These are phyloP conservation scores for Candida coleopterorum DNA, from an alignment of 805 yeast species.

Conservation along the genomic window DNA sequence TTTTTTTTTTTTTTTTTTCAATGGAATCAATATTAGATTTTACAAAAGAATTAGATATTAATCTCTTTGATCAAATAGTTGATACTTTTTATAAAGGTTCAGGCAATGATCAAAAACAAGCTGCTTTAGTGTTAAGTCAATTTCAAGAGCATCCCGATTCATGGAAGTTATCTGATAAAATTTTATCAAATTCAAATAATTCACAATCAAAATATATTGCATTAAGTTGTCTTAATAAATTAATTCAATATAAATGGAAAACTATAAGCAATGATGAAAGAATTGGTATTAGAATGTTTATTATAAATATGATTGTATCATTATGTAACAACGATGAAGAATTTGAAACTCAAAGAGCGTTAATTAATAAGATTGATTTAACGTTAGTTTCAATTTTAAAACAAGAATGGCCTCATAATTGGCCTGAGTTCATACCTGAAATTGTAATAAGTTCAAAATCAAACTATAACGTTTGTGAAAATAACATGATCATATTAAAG, in stretches of 20 bases:
- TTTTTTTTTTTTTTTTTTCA: not conserved
- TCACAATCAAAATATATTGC: slow-evolving; percentile 93
- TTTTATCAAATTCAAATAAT: slow-evolving; percentile 70
- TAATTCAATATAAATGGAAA: slow-evolving; percentile 92
- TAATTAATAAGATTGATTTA: slow-evolving; percentile 88
- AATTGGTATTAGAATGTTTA: slow-evolving; percentile 87
- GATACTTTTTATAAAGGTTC: slow-evolving; percentile 78
- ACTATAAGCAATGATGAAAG: slow-evolving; percentile 84
- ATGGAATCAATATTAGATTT: slow-evolving; percentile 92
- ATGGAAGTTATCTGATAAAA: slow-evolving; percentile 91
- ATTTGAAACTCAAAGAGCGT: slow-evolving; percentile 64
- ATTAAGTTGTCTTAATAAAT: slow-evolving; percentile 79
- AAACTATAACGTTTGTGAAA: slow-evolving; percentile 91
- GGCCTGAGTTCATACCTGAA: slow-evolving; percentile 97
- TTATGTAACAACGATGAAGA: slow-evolving; percentile 79
- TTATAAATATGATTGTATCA: slow-evolving; percentile 88
- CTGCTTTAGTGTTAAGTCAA: slow-evolving; percentile 66
- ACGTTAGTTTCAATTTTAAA: slow-evolving; percentile 91
- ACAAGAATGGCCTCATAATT: slow-evolving; percentile 98
- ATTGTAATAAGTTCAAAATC: slow-evolving; percentile 79
- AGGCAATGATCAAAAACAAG: slow-evolving; percentile 61
- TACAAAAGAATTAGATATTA: slow-evolving; percentile 66
- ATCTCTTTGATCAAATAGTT: slow-evolving; percentile 65
- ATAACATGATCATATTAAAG: slow-evolving; percentile 89
- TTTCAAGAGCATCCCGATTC: slow-evolving; percentile 94